Conservation (phyloP, 257 asterid genomes). For the Solanum pimpinellifolium region DNA sequence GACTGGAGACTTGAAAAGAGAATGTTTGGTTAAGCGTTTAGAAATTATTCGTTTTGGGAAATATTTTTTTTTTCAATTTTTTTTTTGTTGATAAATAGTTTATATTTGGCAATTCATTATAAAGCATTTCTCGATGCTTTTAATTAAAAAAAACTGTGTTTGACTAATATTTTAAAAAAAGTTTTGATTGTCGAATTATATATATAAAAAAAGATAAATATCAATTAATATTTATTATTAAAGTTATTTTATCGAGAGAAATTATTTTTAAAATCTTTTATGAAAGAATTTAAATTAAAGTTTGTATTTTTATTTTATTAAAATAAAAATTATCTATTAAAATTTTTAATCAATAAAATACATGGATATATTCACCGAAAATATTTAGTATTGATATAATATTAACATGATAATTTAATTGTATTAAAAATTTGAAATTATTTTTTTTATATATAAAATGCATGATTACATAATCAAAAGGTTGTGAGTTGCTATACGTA, state of each 20-base stretch:
- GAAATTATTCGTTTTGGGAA: neutral
- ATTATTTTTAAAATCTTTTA: neutral
- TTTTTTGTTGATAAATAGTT: neutral
- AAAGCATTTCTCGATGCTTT: neutral
- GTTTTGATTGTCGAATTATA: neutral
- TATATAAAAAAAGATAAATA: neutral
- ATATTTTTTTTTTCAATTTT: fast-evolving
- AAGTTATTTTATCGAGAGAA: neutral
- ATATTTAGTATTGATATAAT: neutral
- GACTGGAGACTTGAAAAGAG: too few species aligned
- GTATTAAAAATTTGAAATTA: neutral
- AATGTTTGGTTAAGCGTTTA: neutral
- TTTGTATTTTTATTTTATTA: neutral
- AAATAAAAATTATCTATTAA: too few species aligned
- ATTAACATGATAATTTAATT: neutral
- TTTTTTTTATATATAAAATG: neutral
- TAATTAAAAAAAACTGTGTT: neutral
- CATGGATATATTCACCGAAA: neutral
- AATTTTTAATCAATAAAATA: neutral
- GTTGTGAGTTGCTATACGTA: neutral
- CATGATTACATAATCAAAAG: neutral
- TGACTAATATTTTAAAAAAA: neutral
- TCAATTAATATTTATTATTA: neutral
- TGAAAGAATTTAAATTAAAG: neutral
- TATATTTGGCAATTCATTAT: neutral